Percentiles rank a stretch among this genome's conserved stretches.
These are phyloP conservation scores for Carex cristatella DNA, from an alignment of 176 grass and related monocot genomes.

Conservation along the genomic window DNA sequence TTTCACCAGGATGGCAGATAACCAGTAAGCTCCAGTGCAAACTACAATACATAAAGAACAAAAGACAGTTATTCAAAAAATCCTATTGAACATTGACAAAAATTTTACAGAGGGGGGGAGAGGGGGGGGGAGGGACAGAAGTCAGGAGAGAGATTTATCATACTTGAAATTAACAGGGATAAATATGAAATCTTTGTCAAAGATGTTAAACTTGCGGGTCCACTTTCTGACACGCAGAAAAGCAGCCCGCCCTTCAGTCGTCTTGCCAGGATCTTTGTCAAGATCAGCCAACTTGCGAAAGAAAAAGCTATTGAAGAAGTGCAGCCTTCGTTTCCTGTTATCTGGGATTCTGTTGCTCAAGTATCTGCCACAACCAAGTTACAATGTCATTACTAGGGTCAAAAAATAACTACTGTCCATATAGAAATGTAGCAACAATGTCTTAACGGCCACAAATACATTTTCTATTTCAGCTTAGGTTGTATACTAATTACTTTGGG, in stretches of 20 bases:
- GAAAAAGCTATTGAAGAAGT: constrained; percentile 99
- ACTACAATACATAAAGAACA: constrained; percentile 36
- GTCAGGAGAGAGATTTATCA: not conserved
- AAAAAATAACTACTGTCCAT: not conserved
- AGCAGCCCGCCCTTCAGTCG: constrained; percentile 78
- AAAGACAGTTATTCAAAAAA: not conserved
- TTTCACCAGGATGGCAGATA: constrained; percentile 91
- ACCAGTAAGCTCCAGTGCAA: constrained; percentile 97
- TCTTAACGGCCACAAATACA: not conserved
- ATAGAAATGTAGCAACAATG: not conserved
- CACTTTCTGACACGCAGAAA: constrained; percentile 94
- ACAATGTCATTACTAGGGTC: not conserved
- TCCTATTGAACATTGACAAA: not conserved
- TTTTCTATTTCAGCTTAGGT: not conserved
- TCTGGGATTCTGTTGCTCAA: constrained; percentile 64
- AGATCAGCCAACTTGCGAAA: constrained; percentile 97
- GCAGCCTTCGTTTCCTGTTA: constrained; percentile 43
- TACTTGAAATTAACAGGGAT: constrained; percentile 99
- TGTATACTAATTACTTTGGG: not conserved
- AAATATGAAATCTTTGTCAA: constrained; percentile 95
- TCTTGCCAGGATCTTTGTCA: constrained; percentile 84
- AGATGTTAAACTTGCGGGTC: constrained; percentile 94
- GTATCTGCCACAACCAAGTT: constrained; percentile 48
- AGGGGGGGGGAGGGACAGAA: not conserved
- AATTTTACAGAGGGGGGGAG: not conserved